phyloP scores from a whole-genome alignment of 495 filamentous ascomycete genomes.

The Pseudoneurospora amorphoporcata region DNA sequence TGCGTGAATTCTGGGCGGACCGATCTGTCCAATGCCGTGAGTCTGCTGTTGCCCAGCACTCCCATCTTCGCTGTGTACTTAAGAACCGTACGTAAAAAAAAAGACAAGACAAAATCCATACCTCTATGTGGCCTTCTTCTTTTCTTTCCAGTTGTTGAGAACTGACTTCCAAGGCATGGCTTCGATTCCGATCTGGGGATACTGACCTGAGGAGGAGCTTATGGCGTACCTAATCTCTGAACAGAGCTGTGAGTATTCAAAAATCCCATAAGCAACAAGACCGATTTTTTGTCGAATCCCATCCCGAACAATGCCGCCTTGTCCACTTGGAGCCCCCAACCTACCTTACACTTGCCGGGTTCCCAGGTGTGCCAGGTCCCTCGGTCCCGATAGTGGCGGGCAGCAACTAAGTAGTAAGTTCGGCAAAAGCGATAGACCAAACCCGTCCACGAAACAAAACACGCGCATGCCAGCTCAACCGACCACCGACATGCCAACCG shows the following conservation, averaged over 20 bases:
- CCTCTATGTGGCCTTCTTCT: neutral
- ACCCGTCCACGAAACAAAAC: neutral
- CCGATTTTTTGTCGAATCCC: neutral
- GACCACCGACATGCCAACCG: neutral
- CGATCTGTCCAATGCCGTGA: neutral
- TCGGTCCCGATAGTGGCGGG: neutral
- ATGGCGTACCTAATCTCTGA: neutral
- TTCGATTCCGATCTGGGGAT: neutral
- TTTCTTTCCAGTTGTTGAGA: neutral
- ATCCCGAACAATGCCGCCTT: neutral
- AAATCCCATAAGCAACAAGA: neutral
- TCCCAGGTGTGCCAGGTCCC: neutral
- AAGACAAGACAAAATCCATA: neutral
- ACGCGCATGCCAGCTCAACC: neutral
- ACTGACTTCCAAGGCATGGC: neutral
- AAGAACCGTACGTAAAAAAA: no score
- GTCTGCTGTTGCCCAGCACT: neutral
- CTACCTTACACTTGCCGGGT: neutral
- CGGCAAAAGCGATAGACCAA: neutral
- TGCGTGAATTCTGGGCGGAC: neutral
- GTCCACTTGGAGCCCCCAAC: neutral
- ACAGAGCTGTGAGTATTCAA: neutral
- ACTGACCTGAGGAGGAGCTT: neutral
- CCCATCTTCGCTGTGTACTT: neutral
- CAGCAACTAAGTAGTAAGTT: neutral